These are phyloP conservation scores for Tuber melanosporum DNA, from an alignment of 495 filamentous ascomycete genomes.

Conservation along the genomic window DNA sequence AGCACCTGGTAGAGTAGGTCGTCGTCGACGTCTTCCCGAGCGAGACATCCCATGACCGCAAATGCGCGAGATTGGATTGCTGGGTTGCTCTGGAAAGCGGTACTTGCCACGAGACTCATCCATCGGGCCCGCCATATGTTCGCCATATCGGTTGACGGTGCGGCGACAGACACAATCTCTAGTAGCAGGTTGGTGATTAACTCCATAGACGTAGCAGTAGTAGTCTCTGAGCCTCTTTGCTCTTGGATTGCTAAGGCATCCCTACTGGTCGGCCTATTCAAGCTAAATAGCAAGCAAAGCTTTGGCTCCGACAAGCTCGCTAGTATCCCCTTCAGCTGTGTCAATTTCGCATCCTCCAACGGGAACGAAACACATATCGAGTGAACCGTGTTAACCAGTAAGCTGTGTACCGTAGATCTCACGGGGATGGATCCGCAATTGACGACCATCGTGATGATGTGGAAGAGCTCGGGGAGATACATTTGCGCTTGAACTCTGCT, in stretches of 20 bases:
- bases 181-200: constrained; percentile 50
- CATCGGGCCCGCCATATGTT: constrained; percentile 64
- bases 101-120: constrained; percentile 65
- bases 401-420: constrained; percentile 52
- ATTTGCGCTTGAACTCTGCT: constrained; percentile 57
- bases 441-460: constrained; percentile 60
- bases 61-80: constrained; percentile 62
- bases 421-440: constrained; percentile 55
- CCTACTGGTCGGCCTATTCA: constrained; percentile 41
- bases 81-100: constrained; percentile 64
- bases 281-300: constrained; percentile 41
- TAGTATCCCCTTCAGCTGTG: constrained; percentile 51
- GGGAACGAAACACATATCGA: constrained; percentile 58
- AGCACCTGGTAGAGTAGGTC: constrained; percentile 63
- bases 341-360: constrained; percentile 51
- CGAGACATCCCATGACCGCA: constrained; percentile 62
- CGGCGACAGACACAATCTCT: constrained; percentile 56
- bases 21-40: constrained; percentile 61
- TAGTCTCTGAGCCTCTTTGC: constrained; percentile 32
- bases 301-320: constrained; percentile 52
- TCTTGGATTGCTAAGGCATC: constrained; percentile 41
- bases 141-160: constrained; percentile 55
- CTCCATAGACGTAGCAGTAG: constrained; percentile 41
- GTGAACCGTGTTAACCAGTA: constrained; percentile 59
- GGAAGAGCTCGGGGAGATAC: constrained; percentile 60